Evolutionary conservation across 306 rosid species (phyloP).

Genomic region (Phaseolus lunatus): DNA sequence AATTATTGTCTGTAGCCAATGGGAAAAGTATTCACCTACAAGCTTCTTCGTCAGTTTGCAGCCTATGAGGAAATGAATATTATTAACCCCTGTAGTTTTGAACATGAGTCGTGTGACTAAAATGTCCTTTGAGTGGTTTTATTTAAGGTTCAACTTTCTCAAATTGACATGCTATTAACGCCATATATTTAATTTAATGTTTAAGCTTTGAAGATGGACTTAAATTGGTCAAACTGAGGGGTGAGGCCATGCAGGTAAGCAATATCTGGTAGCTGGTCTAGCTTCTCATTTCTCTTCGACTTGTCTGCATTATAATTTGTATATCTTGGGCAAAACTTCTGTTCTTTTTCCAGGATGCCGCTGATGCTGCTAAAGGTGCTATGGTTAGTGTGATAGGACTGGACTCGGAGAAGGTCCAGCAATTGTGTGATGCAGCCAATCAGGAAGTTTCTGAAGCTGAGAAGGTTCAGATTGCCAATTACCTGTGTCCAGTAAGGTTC

Average conservation of each 20-base stretch:
- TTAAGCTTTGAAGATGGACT: constrained; percentile 98
- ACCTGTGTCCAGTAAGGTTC: constrained; percentile 82
- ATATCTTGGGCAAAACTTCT: constrained; percentile 16
- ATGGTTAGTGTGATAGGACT: constrained; percentile 95
- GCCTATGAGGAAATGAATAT: background rate
- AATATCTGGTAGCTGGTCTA: constrained; percentile 33
- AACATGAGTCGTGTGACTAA: constrained; percentile 10
- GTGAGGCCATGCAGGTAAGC: constrained; percentile 99
- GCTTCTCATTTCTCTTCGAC: constrained; percentile 33
- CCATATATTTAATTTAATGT: constrained; percentile 44
- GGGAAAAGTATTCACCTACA: background rate
- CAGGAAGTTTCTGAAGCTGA: constrained; percentile 84
- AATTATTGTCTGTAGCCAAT: background rate
- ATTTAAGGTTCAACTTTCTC: constrained; percentile 36
- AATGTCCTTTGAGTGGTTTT: constrained; percentile 28
- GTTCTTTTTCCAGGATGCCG: constrained; percentile 73
- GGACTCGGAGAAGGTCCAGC: constrained; percentile 92
- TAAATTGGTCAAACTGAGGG: constrained; percentile 92
- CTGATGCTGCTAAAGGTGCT: constrained; percentile 84
- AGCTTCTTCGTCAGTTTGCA: constrained; percentile 5
- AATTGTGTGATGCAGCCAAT: constrained; percentile 93
- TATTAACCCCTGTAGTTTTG: constrained; percentile 27
- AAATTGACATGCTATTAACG: constrained; percentile 30
- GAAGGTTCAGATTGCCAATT: constrained; percentile 96
- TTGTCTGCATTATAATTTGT: background rate